These are phyloP conservation scores for Lojkania enalia DNA, from an alignment of 2,329 filamentous ascomycete genomes.

Conservation along the genomic window DNA sequence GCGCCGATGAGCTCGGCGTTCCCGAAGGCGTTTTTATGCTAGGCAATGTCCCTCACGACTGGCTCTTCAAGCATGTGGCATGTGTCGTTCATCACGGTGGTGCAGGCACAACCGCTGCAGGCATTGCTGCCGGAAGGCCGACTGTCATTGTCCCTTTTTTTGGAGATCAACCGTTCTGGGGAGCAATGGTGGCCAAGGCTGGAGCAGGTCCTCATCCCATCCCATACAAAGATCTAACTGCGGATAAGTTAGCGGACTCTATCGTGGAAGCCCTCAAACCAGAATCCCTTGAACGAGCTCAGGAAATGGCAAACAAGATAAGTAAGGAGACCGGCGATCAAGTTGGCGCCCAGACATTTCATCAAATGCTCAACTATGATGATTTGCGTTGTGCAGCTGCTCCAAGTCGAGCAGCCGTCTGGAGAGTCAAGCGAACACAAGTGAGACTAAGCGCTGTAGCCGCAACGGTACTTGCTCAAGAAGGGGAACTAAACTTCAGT, in stretches of 20 bases:
- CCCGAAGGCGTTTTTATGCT: slow-evolving; percentile 81
- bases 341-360: slow-evolving; percentile 44
- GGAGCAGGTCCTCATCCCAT: slow-evolving; percentile 47
- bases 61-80: slow-evolving; percentile 80
- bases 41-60: slow-evolving; percentile 85
- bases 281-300: slow-evolving; percentile 39
- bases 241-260: slow-evolving; percentile 43
- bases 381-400: slow-evolving; percentile 40
- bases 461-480: slow-evolving; percentile 43
- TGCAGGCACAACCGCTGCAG: slow-evolving; percentile 83
- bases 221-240: slow-evolving; percentile 45
- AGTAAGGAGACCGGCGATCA: slow-evolving; percentile 42
- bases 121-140: slow-evolving; percentile 77
- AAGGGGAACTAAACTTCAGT: slow-evolving; percentile 40
- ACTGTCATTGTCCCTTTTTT: slow-evolving; percentile 85
- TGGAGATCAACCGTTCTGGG: slow-evolving; percentile 49
- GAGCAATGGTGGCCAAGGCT: slow-evolving; percentile 46
- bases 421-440: slow-evolving; percentile 45
- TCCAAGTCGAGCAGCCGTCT: slow-evolving; percentile 40
- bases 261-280: slow-evolving; percentile 46
- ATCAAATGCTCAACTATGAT: slow-evolving; percentile 44
- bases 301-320: slow-evolving; percentile 44
- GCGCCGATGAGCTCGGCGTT: slow-evolving; percentile 64
- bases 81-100: slow-evolving; percentile 87
- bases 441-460: slow-evolving; percentile 42